phyloP scores from a whole-genome alignment of 2,329 filamentous ascomycete species.

The Venturia asperata region DNA sequence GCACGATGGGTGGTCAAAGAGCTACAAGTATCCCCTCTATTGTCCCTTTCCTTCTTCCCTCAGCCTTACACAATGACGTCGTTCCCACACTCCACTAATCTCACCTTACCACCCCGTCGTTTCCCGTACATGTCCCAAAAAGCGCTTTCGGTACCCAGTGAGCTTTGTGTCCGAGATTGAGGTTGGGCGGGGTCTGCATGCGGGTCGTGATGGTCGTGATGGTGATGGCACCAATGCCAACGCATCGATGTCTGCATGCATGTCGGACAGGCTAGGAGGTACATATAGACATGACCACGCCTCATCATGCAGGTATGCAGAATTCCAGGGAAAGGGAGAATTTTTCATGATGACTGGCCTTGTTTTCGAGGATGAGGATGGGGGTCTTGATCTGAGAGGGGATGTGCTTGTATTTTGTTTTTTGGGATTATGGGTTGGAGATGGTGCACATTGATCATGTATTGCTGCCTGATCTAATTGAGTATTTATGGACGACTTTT shows the following conservation, averaged over 20 bases:
- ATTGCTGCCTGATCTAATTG: constrained; percentile 1
- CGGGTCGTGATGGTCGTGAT: neutral
- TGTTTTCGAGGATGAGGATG: neutral
- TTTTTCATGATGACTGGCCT: neutral
- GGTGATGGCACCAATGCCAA: constrained; percentile 18
- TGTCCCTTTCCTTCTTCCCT: neutral
- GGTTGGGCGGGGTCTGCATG: constrained; percentile 1
- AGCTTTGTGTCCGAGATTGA: constrained; percentile 20
- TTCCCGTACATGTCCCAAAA: constrained; percentile 20
- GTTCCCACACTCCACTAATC: neutral
- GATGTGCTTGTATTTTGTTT: neutral
- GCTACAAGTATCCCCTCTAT: no score
- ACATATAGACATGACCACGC: constrained; percentile 8
- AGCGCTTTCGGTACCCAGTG: constrained; percentile 31
- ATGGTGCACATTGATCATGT: neutral
- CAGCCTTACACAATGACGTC: constrained; percentile 24
- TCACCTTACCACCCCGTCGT: neutral
- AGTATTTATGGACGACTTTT: neutral
- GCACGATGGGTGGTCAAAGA: no score
- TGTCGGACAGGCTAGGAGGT: neutral
- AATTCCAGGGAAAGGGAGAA: neutral
- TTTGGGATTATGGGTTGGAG: neutral
- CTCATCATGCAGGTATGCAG: neutral
- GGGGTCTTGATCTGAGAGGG: neutral
- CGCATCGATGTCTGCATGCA: constrained; percentile 21